Evolutionary conservation across 2,329 filamentous ascomycete genomes (phyloP).

Genomic region (Scedosporium aurantiacum): DNA sequence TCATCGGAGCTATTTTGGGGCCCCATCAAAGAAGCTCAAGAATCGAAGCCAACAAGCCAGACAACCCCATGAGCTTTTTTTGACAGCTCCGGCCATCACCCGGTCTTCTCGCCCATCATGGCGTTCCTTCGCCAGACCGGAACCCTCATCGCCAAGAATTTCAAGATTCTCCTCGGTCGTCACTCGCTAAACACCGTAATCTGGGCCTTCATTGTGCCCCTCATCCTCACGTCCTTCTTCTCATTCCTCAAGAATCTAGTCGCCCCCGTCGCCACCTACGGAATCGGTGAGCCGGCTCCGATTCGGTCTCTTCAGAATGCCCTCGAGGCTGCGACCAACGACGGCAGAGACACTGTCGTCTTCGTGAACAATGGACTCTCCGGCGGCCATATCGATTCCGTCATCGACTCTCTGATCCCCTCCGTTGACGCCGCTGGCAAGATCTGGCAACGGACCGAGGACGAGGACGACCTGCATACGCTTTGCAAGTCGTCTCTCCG

Average conservation of each 20-base stretch:
- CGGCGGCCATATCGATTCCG: slow-evolving; percentile 59
- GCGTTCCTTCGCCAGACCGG: slow-evolving; percentile 44
- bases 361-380: slow-evolving; percentile 66
- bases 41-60: neutral
- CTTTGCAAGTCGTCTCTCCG: slow-evolving; percentile 53
- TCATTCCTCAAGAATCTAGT: slow-evolving; percentile 74
- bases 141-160: slow-evolving; percentile 52
- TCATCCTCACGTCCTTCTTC: slow-evolving; percentile 48
- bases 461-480: slow-evolving; percentile 46
- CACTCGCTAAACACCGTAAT: slow-evolving; percentile 40
- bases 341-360: slow-evolving; percentile 56
- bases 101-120: slow-evolving; percentile 25
- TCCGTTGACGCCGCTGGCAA: slow-evolving; percentile 46
- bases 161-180: slow-evolving; percentile 45
- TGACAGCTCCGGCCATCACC: neutral
- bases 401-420: slow-evolving; percentile 54
- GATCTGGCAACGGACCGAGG: slow-evolving; percentile 40
- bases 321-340: slow-evolving; percentile 40
- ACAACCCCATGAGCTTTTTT: neutral
- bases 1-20: neutral
- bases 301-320: slow-evolving; percentile 56
- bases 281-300: slow-evolving; percentile 52
- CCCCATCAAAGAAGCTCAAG: neutral
- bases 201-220: slow-evolving; percentile 48
- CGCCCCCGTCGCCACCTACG: slow-evolving; percentile 63